Conservation (phyloP, 805 yeast species). For the Blastobotrys attinorum region DNA sequence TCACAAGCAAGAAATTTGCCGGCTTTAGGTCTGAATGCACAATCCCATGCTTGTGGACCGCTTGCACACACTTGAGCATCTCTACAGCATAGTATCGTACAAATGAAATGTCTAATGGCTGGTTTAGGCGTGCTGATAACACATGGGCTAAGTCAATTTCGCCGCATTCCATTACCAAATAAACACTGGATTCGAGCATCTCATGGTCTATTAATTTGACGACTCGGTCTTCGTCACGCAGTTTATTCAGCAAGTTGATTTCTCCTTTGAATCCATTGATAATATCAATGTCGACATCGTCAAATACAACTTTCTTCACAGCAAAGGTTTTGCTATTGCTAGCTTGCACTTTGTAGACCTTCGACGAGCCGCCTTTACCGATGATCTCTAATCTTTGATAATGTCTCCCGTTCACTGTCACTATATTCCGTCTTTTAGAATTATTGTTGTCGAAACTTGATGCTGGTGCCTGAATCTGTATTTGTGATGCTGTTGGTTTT, state of each 20-base stretch:
- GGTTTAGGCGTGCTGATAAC: slow-evolving; percentile 44
- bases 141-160: slow-evolving; percentile 85
- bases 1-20: slow-evolving; percentile 48
- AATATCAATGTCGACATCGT: slow-evolving; percentile 68
- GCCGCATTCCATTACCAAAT: slow-evolving; percentile 90
- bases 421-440: slow-evolving; percentile 8
- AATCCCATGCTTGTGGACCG: slow-evolving; percentile 80
- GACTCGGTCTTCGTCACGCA: slow-evolving; percentile 60
- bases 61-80: slow-evolving; percentile 70
- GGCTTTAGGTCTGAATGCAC: slow-evolving; percentile 77
- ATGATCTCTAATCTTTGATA: slow-evolving; percentile 71
- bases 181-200: slow-evolving; percentile 54
- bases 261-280: slow-evolving; percentile 83
- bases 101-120: slow-evolving; percentile 60
- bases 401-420: slow-evolving; percentile 47
- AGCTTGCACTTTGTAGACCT: slow-evolving; percentile 71
- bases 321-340: slow-evolving; percentile 58
- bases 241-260: slow-evolving; percentile 58
- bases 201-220: slow-evolving; percentile 71
- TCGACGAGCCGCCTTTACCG: slow-evolving; percentile 90
- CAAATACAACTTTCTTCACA: slow-evolving; percentile 66
- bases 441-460: not conserved
- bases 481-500: not conserved
- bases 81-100: slow-evolving; percentile 74
- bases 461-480: not conserved